Evolutionary conservation across 129 eudicot species (phyloP).

Genomic region (Calendula officinalis): DNA sequence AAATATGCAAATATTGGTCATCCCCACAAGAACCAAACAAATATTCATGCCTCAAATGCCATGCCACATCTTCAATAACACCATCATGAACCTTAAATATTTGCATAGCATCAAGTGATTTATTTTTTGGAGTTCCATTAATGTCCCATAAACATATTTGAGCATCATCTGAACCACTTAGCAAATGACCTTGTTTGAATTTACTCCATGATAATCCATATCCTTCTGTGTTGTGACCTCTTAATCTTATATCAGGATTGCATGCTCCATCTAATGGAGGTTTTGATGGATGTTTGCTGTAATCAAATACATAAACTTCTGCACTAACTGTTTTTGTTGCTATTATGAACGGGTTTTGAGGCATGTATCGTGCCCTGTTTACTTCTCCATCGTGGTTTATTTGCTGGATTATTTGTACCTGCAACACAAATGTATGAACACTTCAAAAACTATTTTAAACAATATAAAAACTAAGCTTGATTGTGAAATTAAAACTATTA

Average conservation of each 20-base stretch:
- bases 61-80: slow-evolving; percentile 84
- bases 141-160: slow-evolving; percentile 98
- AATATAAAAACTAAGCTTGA: no score
- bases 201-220: slow-evolving; percentile 96
- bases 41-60: slow-evolving; percentile 85
- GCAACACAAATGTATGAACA: slow-evolving; percentile 20
- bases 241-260: slow-evolving; percentile 84
- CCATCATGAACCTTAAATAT: slow-evolving; percentile 87
- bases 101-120: slow-evolving; percentile 79
- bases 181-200: slow-evolving; percentile 77
- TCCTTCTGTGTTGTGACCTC: slow-evolving; percentile 88
- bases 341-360: slow-evolving; percentile 80
- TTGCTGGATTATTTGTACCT: slow-evolving; percentile 94
- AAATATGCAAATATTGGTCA: slow-evolving; percentile 72
- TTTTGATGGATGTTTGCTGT: slow-evolving; percentile 90
- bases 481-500: no score
- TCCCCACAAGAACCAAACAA: slow-evolving; percentile 94
- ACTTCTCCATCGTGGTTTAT: slow-evolving; percentile 97
- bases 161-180: slow-evolving; percentile 97
- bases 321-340: slow-evolving; percentile 94
- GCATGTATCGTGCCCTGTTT: slow-evolving; percentile 95
- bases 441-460: no score
- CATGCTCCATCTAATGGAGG: slow-evolving; percentile 84
- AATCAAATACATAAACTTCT: slow-evolving; percentile 85
- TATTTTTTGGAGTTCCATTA: slow-evolving; percentile 72